A percentile compares a stretch with the other conserved stretches of the same genome.
These are phyloP conservation scores for Adiantum capillusveneris DNA, from an alignment of 75 land plant genomes.

Conservation along the genomic window DNA sequence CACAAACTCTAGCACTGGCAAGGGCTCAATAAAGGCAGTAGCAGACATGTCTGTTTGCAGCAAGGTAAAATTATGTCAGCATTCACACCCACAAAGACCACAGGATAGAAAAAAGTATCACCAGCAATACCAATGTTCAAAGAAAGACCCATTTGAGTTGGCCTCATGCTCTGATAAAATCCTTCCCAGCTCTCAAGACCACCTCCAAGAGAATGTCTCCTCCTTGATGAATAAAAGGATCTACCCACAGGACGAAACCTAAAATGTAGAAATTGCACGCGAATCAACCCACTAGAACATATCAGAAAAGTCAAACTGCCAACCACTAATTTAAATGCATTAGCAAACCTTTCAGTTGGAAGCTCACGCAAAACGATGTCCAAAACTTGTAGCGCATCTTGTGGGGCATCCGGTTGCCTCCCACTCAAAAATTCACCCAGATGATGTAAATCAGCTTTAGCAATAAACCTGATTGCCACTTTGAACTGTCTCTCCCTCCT, in stretches of 20 bases:
- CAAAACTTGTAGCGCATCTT: slow-evolving; percentile 92
- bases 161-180: slow-evolving; percentile 94
- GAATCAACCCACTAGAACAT: too few species aligned
- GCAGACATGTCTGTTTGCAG: slow-evolving; percentile 74
- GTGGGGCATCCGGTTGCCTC: slow-evolving; percentile 96
- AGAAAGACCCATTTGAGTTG: slow-evolving; percentile 97
- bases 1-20: slow-evolving; percentile 74
- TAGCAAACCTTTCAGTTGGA: too few species aligned
- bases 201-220: slow-evolving; percentile 73
- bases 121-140: slow-evolving; percentile 98
- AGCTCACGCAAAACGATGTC: slow-evolving; percentile 93
- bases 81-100: background rate
- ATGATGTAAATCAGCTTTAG: slow-evolving; percentile 88
- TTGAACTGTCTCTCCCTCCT: slow-evolving; percentile 62
- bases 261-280: too few species aligned
- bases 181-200: slow-evolving; percentile 98
- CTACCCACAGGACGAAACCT: slow-evolving; percentile 92
- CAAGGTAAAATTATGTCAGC: too few species aligned
- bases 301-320: too few species aligned
- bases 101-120: too few species aligned
- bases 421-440: slow-evolving; percentile 77
- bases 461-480: slow-evolving; percentile 89
- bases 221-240: slow-evolving; percentile 84
- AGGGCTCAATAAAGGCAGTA: slow-evolving; percentile 89
- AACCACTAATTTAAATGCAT: too few species aligned